Percentiles rank a stretch among this genome's conserved stretches.
phyloP scores from a whole-genome alignment of 805 yeast genomes.

The Sporopachydermia lactativora region DNA sequence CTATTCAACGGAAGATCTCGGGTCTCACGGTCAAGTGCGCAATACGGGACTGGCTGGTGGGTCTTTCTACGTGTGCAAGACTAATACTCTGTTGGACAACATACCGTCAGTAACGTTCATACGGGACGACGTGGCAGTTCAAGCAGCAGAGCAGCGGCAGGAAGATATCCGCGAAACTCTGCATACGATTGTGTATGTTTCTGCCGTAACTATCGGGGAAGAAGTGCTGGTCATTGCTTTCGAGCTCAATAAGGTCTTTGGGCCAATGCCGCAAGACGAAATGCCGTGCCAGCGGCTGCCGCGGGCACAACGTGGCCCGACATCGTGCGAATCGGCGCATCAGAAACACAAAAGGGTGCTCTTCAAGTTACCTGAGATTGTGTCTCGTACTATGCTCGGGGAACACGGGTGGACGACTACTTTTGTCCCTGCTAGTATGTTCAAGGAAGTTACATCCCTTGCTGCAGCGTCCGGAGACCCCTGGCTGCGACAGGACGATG shows the following conservation, averaged over 20 bases:
- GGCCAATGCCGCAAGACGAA: background rate
- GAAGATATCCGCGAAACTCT: background rate
- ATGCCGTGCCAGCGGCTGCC: background rate
- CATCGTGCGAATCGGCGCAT: background rate
- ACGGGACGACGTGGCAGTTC: too few relatives aligned
- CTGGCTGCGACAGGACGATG: background rate
- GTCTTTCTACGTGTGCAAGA: background rate
- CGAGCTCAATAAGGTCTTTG: constrained; percentile 1
- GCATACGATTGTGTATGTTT: background rate
- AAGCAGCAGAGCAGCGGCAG: background rate
- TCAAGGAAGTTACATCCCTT: background rate
- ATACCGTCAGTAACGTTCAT: background rate
- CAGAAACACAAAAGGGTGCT: background rate
- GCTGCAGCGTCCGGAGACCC: background rate
- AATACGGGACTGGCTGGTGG: background rate
- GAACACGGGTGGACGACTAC: constrained; percentile 21
- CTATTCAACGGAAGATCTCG: background rate
- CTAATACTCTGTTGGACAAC: background rate
- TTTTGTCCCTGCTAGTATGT: background rate
- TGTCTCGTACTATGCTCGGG: constrained; percentile 10
- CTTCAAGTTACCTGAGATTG: background rate
- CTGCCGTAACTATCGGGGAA: constrained; percentile 3
- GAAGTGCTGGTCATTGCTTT: background rate
- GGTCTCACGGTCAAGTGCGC: background rate
- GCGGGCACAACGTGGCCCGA: too few relatives aligned